Conservation (phyloP, 257 asterid species). For the Scutellaria baicalensis region DNA sequence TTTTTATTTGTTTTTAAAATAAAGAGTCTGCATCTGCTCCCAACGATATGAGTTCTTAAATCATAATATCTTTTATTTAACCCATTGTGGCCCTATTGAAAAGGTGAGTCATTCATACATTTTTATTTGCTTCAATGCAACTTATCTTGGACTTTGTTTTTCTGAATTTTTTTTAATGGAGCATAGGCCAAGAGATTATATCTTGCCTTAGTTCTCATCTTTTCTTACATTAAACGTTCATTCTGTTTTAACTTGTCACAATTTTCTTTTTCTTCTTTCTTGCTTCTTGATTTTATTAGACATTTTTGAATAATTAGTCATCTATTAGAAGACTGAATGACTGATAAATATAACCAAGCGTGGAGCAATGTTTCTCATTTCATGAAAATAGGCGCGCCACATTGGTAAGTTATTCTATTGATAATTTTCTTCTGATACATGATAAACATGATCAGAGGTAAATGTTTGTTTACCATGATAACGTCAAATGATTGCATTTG, state of each 20-base stretch:
- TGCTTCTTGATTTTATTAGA: neutral
- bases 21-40: neutral
- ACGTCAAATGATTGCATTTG: neutral
- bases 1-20: neutral
- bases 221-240: neutral
- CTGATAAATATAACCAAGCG: neutral
- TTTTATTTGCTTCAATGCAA: neutral
- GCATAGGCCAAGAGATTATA: neutral
- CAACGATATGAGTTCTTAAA: neutral
- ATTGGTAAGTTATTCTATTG: neutral
- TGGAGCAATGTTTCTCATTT: neutral
- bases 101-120: neutral
- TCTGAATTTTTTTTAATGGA: neutral
- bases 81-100: neutral
- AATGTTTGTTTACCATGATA: neutral
- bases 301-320: neutral
- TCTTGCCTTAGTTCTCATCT: neutral
- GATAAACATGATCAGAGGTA: neutral
- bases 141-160: neutral
- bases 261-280: neutral
- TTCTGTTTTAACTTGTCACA: neutral
- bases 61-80: neutral
- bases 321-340: neutral
- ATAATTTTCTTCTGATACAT: neutral
- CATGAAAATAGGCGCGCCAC: neutral